phyloP scores from a whole-genome alignment of 148 eudicot genomes.

The Fagopyrum esculentum region DNA sequence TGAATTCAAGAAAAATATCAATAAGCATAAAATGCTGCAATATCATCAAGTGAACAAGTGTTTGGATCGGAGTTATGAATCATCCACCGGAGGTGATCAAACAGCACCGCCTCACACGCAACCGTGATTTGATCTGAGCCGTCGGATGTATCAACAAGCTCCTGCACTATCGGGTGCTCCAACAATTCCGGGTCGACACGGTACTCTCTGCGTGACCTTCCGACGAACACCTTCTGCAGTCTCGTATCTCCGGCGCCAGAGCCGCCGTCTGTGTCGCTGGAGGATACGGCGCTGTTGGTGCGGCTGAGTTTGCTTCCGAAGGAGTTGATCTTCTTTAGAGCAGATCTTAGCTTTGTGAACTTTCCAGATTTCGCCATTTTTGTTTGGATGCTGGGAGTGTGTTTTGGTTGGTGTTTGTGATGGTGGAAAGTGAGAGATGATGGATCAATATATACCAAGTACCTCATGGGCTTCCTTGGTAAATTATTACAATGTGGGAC shows the following conservation, averaged over 20 bases:
- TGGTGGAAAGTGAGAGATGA: no score
- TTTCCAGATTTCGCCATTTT: constrained; percentile 35
- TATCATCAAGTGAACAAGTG: constrained; percentile 42
- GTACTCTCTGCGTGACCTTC: constrained; percentile 43
- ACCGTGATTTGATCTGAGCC: constrained; percentile 23
- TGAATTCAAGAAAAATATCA: background rate
- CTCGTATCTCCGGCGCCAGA: background rate
- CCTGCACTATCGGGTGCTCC: constrained; percentile 35
- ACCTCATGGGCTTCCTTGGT: no score
- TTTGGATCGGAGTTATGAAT: constrained; percentile 35
- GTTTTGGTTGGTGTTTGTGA: no score
- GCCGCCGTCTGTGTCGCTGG: background rate
- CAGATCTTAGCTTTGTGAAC: constrained; percentile 18
- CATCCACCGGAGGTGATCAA: constrained; percentile 68
- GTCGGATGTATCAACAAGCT: constrained; percentile 21
- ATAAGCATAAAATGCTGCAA: constrained; percentile 40
- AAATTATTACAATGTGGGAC: no score
- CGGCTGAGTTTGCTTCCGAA: constrained; percentile 15
- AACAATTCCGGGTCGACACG: constrained; percentile 31
- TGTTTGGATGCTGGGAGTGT: no score
- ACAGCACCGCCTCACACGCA: constrained; percentile 56
- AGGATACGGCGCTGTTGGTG: constrained; percentile 9
- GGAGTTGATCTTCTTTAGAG: constrained; percentile 38
- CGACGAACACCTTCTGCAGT: constrained; percentile 40
- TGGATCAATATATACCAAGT: no score